phyloP scores from a whole-genome alignment of 75 land plant species.

The Larix kaempferi region DNA sequence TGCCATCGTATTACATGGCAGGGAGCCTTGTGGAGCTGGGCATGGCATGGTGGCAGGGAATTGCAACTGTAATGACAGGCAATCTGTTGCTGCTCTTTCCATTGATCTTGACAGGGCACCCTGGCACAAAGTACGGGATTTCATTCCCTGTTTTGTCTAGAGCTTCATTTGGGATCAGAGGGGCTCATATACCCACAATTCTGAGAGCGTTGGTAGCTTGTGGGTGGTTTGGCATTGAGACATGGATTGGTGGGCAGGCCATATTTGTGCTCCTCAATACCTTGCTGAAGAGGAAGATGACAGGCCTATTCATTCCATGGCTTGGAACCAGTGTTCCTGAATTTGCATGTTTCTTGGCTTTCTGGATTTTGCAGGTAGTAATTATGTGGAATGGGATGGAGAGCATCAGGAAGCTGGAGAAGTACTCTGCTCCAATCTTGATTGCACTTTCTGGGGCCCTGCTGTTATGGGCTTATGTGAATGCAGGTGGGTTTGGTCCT shows the following conservation, averaged over 20 bases:
- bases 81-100: conserved; percentile 63
- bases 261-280: conserved; percentile 61
- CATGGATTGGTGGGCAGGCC: conserved; percentile 96
- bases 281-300: conserved; percentile 7
- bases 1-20: conserved; percentile 91
- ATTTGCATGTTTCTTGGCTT: conserved; percentile 67
- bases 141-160: conserved; percentile 83
- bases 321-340: conserved; percentile 66
- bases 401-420: conserved; percentile 75
- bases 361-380: conserved; percentile 68
- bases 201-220: conserved; percentile 85
- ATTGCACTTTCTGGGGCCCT: conserved; percentile 25
- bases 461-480: conserved; percentile 46
- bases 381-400: conserved; percentile 84
- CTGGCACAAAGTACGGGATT: conserved; percentile 81
- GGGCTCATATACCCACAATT: conserved; percentile 85
- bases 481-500: conserved; percentile 55
- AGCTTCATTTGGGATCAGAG: conserved; percentile 77
- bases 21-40: conserved; percentile 92
- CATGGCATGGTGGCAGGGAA: conserved; percentile 97
- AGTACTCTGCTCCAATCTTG: conserved; percentile 67
- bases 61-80: conserved; percentile 75
- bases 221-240: conserved; percentile 98
- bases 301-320: conserved; percentile 28
- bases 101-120: conserved; percentile 62